A percentile compares a stretch with the other conserved stretches of the same genome.
These are phyloP conservation scores for Exophiala viscosa DNA, from an alignment of 2,329 filamentous ascomycete genomes.

Conservation along the genomic window DNA sequence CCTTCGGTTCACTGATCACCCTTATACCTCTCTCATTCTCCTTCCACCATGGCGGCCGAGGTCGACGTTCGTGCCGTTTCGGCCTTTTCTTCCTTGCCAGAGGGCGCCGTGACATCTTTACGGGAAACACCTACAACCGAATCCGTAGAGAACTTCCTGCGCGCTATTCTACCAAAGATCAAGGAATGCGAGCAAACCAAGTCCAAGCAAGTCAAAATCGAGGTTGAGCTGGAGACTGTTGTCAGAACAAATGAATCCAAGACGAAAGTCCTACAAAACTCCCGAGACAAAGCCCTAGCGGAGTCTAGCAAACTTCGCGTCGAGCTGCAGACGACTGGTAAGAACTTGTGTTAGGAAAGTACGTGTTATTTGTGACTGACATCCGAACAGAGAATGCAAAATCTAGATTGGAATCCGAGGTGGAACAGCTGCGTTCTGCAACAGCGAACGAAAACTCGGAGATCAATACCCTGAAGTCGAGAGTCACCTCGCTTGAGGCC, in stretches of 20 bases:
- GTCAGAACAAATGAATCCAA: constrained; percentile 79
- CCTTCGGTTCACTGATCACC: not conserved
- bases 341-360: constrained; percentile 24
- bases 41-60: constrained; percentile 50
- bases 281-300: constrained; percentile 76
- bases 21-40: not conserved
- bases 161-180: constrained; percentile 71
- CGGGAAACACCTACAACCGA: constrained; percentile 65
- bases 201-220: constrained; percentile 80
- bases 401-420: constrained; percentile 73
- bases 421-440: constrained; percentile 72
- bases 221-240: constrained; percentile 90
- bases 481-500: constrained; percentile 80
- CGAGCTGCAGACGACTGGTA: constrained; percentile 80
- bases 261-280: constrained; percentile 74
- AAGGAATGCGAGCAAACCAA: constrained; percentile 77
- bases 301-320: constrained; percentile 77
- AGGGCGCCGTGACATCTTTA: constrained; percentile 54
- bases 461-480: constrained; percentile 71
- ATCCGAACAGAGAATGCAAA: constrained; percentile 64
- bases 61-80: constrained; percentile 59
- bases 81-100: constrained; percentile 55
- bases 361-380: constrained; percentile 18
- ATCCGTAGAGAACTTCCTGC: constrained; percentile 70
- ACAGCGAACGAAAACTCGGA: constrained; percentile 64